phyloP scores from a whole-genome alignment of 1,284 basidiomycete species.

The Pholiota adiposa region DNA sequence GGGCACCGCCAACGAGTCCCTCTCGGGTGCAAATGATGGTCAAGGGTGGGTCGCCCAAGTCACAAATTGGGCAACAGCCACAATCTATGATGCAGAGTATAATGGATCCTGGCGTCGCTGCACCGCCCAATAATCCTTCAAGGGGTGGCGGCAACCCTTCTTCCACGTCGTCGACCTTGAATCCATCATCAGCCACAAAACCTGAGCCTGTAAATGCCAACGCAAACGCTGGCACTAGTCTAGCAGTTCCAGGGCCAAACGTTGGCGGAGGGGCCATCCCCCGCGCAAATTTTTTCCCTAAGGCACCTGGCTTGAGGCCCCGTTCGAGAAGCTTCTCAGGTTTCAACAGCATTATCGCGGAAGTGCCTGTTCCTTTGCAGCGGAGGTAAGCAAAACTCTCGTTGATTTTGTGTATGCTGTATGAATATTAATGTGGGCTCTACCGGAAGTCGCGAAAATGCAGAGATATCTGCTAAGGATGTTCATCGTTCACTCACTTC shows the following conservation, averaged over 20 bases:
- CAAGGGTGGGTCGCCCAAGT: slow-evolving; percentile 1
- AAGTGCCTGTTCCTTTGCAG: slow-evolving; percentile 35
- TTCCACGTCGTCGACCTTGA: not conserved
- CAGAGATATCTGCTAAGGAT: slow-evolving; percentile 26
- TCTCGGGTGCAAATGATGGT: slow-evolving; percentile 17
- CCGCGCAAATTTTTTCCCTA: slow-evolving; percentile 66
- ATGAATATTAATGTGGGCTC: not conserved
- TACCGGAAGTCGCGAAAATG: slow-evolving; percentile 34
- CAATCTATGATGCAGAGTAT: slow-evolving; percentile 1
- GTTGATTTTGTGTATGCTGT: not conserved
- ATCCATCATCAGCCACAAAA: not conserved
- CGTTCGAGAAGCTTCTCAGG: slow-evolving; percentile 77
- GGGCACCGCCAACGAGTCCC: slow-evolving; percentile 1
- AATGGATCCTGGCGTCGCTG: slow-evolving; percentile 7
- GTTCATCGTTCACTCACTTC: slow-evolving; percentile 30
- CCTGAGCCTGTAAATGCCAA: not conserved
- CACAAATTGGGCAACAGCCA: not conserved
- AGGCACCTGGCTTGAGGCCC: slow-evolving; percentile 53
- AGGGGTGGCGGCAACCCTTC: not conserved
- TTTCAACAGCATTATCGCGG: slow-evolving; percentile 48
- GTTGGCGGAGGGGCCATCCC: slow-evolving; percentile 41
- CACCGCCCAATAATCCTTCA: not conserved
- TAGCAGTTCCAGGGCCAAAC: too few relatives aligned
- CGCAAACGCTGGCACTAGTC: too few relatives aligned
- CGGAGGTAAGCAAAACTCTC: slow-evolving; percentile 40